Base-by-base conservation (phyloP, 2,329 filamentous ascomycete species). In the Penicillium hordei region DNA sequence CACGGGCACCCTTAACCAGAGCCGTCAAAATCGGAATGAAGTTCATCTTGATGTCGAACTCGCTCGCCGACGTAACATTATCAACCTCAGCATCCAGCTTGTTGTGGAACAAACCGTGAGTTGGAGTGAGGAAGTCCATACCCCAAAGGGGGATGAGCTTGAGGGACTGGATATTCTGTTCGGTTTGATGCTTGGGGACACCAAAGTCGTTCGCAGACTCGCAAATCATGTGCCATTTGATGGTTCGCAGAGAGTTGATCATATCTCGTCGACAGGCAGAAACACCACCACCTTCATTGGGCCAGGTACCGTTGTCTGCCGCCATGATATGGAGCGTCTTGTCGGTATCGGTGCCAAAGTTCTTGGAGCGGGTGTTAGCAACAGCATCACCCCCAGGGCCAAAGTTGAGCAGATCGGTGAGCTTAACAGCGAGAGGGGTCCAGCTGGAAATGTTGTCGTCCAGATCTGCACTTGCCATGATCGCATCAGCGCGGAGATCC, bases 161-260 rank as follows among this genome's bases (percentile, higher is more conserved):
- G 57, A 84, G 68, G 0, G 81, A 83, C 64, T 82, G 79, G 10
- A 84, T 76, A 56, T 83, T 83, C 63, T 77, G 77, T 69, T 84
- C 82, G 0, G 82, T 80, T 66, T 84, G 82, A 68, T 82, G 82
- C 19, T 82, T 79, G 6, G 82, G 82, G 21, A 83, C 76, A 31
- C 82, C 82, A 59, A 78, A 84, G 58, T 84, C 82, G 62, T 82
- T 83, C 9, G 81, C 81, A 6, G 80, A 80, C 69, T 84, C 82
- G 48, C 79, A 81, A 43, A 84, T 71, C 62, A 83, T 81, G 62
- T 84, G 81, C 72, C 81, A 82, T 55, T 81, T 78, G 61, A 84
- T 81, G 0, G 80, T 82, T 43, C 75, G 74, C 60, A 82, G 78
- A 15, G 78, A 79, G 62, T 84, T 82, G 66, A 84, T 80, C 67